phyloP scores from a whole-genome alignment of 2,329 filamentous ascomycete genomes.

The Escovopsis sp. region DNA sequence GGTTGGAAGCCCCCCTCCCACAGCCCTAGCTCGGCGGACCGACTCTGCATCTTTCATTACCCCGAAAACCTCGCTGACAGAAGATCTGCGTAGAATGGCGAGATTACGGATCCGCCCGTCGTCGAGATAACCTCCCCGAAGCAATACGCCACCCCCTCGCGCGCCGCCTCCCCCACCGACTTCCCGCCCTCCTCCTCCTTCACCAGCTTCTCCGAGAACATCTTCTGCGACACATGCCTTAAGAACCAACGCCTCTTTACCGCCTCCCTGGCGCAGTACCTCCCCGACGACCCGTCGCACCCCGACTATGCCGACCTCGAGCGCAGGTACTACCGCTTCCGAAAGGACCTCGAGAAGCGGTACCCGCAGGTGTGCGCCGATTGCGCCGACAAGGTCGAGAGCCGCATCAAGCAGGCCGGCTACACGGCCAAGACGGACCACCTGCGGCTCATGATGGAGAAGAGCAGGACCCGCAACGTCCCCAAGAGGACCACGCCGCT shows the following conservation, averaged over 20 bases:
- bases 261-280: constrained; percentile 63
- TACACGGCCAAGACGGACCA: constrained; percentile 80
- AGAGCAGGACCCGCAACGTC: constrained; percentile 29
- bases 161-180: constrained; percentile 26
- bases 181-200: constrained; percentile 4
- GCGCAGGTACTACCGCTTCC: constrained; percentile 53
- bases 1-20: constrained; percentile 28
- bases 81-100: constrained; percentile 47
- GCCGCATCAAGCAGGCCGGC: constrained; percentile 52
- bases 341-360: constrained; percentile 56
- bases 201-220: constrained; percentile 15
- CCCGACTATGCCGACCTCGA: constrained; percentile 57
- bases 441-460: constrained; percentile 59
- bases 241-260: constrained; percentile 81
- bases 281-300: constrained; percentile 48
- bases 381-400: constrained; percentile 62
- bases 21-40: too few species aligned
- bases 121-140: constrained; percentile 13
- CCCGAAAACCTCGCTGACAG: constrained; percentile 2
- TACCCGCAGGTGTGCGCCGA: constrained; percentile 80
- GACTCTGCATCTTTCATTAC: background rate
- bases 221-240: constrained; percentile 64
- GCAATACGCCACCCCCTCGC: constrained; percentile 22
- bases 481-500: constrained; percentile 21
- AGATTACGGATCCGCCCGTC: constrained; percentile 76